Evolutionary conservation across 2,329 filamentous ascomycete genomes (phyloP), one percentile per base, ranked within the genome.

Genomic region (Periconia sp.): DNA sequence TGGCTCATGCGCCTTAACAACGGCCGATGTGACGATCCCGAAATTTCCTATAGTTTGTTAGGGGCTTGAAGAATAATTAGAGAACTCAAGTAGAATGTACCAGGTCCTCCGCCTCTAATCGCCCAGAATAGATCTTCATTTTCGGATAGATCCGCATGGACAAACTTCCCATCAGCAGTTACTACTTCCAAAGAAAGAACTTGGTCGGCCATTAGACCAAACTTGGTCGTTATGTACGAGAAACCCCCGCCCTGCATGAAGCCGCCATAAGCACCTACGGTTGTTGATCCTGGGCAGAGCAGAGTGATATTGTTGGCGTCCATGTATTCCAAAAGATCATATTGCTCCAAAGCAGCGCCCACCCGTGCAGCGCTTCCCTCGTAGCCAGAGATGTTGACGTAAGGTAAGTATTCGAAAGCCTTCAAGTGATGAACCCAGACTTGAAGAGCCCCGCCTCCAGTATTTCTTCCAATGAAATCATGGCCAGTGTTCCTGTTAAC

Each of bases 221-320:
- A 78, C 45, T 76, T 69, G 30, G 74, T 74, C 2, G 77, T 77
- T 9, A 81, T 77, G 15, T 60, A 60, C 15, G 76, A 79, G 66
- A 84, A 81, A 0, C 83, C 83, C 17, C 81, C 82, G 2, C 80
- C 81, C 27, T 68, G 66, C 54, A 71, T 68, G 55, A 60, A 76
- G 2, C 74, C 66, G 13, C 64, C 66, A 42, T 53, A 76, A 59
- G 80, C 71, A 19, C 81, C 82, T 13, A 85, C 79, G 2, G 76
- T 80, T 2, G 63, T 47, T 10, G 60, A 61, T 15, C 64, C 63
- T 2, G 64, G 62, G 11, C 57, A 54, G 15, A 64, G 10, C 17
- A 65, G 40, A 3, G 65, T 70, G 8, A 68, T 61, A 23, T 61
- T 61, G 41, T 54, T 42, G 33, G 51, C 20, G 11, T 52, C 54